These are phyloP conservation scores for Leishmania martiniquensis DNA, from an alignment of 208 protist species.

Conservation along the genomic window DNA sequence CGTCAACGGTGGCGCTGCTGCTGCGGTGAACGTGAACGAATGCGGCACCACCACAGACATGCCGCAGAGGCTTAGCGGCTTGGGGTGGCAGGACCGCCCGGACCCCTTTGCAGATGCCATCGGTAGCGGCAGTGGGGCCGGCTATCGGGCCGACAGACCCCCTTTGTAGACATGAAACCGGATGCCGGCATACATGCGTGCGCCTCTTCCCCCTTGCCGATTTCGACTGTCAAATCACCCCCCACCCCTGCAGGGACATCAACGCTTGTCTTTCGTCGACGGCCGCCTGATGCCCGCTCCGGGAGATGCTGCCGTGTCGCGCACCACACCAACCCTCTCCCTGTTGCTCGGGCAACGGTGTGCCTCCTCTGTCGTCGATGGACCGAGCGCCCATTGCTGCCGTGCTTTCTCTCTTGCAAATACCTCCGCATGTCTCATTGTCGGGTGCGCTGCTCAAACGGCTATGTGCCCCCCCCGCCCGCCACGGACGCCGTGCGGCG, in stretches of 20 bases:
- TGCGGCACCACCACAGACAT: not conserved
- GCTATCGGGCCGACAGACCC: not conserved
- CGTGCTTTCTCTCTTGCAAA: not conserved
- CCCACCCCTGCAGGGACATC: too few species aligned
- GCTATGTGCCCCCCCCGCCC: not conserved
- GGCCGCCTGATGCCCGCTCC: not conserved
- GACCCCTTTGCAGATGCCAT: not conserved
- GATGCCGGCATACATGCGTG: not conserved
- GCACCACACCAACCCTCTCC: not conserved
- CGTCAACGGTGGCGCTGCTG: not conserved
- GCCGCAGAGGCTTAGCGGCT: not conserved
- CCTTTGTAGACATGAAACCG: not conserved
- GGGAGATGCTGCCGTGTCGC: not conserved
- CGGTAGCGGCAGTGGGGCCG: not conserved
- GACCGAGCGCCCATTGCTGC: not conserved
- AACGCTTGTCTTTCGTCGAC: not conserved
- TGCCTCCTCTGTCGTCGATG: not conserved
- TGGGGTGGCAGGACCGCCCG: not conserved
- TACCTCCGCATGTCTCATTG: not conserved
- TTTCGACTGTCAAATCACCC: too few species aligned
- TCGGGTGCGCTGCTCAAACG: not conserved
- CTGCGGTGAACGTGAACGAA: not conserved
- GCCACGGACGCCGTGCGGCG: not conserved
- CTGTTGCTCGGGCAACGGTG: not conserved
- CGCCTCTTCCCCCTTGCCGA: not conserved